A percentile compares a stretch with the other conserved stretches of the same genome.
phyloP scores from a whole-genome alignment of 805 yeast genomes.

The Starmera quercuum region DNA sequence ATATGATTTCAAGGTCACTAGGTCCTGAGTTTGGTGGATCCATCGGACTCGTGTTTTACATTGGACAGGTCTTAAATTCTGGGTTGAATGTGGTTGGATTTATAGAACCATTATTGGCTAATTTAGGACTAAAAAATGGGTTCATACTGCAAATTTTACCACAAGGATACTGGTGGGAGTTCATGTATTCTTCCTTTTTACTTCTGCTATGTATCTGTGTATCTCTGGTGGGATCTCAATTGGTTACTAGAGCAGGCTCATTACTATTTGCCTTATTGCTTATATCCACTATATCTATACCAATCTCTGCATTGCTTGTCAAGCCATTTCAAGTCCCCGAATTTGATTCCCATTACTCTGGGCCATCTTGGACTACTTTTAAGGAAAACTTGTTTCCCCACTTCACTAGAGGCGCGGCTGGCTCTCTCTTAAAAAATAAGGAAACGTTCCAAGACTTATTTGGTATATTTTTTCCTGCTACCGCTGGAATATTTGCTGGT shows the following conservation, averaged over 20 bases:
- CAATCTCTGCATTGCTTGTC: slow-evolving; percentile 64
- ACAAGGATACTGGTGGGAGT: slow-evolving; percentile 58
- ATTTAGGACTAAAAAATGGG: slow-evolving; percentile 62
- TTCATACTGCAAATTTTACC: slow-evolving; percentile 54
- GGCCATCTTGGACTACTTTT: slow-evolving; percentile 64
- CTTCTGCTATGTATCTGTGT: slow-evolving; percentile 66
- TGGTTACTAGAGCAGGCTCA: slow-evolving; percentile 79
- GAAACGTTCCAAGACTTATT: slow-evolving; percentile 83
- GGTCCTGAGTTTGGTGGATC: slow-evolving; percentile 99
- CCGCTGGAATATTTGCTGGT: slow-evolving; percentile 98
- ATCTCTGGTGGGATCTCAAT: slow-evolving; percentile 71
- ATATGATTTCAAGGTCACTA: slow-evolving; percentile 88
- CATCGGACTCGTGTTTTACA: slow-evolving; percentile 86
- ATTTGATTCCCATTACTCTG: slow-evolving; percentile 51
- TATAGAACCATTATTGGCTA: slow-evolving; percentile 79
- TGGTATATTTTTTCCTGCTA: slow-evolving; percentile 96
- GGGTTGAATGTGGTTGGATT: slow-evolving; percentile 95
- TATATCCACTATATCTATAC: slow-evolving; percentile 72
- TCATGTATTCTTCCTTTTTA: slow-evolving; percentile 64
- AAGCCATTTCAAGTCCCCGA: slow-evolving; percentile 53
- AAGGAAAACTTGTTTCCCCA: slow-evolving; percentile 64
- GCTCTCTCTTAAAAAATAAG: slow-evolving; percentile 51
- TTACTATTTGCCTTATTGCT: slow-evolving; percentile 60
- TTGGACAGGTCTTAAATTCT: slow-evolving; percentile 89
- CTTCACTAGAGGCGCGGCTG: slow-evolving; percentile 89